These are phyloP conservation scores for Candida maris DNA, from an alignment of 805 yeast species.

Conservation along the genomic window DNA sequence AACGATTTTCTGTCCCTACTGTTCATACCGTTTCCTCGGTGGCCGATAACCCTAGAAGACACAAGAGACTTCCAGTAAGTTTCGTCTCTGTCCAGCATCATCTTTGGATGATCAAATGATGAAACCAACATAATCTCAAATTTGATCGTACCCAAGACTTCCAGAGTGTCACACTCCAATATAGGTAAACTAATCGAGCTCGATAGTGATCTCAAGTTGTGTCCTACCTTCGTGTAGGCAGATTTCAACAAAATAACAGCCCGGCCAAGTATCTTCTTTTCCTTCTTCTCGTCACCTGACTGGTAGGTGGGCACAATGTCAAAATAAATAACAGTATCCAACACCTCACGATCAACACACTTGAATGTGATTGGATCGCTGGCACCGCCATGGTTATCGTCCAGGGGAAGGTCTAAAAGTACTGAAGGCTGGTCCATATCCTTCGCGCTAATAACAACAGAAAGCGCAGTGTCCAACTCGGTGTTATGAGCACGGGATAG, in stretches of 20 bases:
- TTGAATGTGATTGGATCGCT: constrained; percentile 75
- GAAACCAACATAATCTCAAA: constrained; percentile 72
- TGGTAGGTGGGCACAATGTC: constrained; percentile 90
- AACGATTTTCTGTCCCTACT: constrained; percentile 64
- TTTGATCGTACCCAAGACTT: constrained; percentile 69
- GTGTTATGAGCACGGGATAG: constrained; percentile 72
- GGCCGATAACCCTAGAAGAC: constrained; percentile 90
- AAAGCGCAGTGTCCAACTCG: constrained; percentile 83
- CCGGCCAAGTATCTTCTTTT: constrained; percentile 63
- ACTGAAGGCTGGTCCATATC: constrained; percentile 49
- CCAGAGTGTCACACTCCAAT: constrained; percentile 65
- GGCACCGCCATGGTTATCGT: constrained; percentile 67
- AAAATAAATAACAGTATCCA: constrained; percentile 61
- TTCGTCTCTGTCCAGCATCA: constrained; percentile 62
- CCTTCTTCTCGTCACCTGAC: constrained; percentile 19
- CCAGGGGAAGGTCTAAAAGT: constrained; percentile 74
- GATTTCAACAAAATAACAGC: constrained; percentile 72
- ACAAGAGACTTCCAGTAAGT: constrained; percentile 91
- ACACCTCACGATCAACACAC: constrained; percentile 44
- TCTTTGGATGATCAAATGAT: constrained; percentile 68
- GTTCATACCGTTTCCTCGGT: constrained; percentile 92
- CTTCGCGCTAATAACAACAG: constrained; percentile 56
- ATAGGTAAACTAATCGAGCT: constrained; percentile 70
- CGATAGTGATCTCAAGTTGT: constrained; percentile 61
- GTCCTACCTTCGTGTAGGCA: constrained; percentile 64